Evolutionary conservation across 768 basidiomycete genomes (phyloP), one percentile per base, ranked within the genome.

Genomic region (Podaxis mareebaensis): DNA sequence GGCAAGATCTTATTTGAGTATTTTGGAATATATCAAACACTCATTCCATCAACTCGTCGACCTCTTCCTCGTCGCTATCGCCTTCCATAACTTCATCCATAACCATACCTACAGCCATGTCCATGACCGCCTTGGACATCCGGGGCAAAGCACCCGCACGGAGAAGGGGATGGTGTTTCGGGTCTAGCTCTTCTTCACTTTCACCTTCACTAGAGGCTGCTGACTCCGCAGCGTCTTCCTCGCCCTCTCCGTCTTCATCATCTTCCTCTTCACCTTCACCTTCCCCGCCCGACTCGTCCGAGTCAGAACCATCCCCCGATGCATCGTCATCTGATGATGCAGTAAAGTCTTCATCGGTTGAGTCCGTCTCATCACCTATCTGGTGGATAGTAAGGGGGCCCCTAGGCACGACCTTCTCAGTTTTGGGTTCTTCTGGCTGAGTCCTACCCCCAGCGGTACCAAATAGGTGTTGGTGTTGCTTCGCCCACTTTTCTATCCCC

Each of bases 41-140:
- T 74, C 63, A 76, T 59, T 77, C 78, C 2, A 77, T 76, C 46
- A 88, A 70, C 67, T 87, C 81, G 52, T 88, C 85, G 53, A 82
- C 79, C 60, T 82, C 82, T 53, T 78, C 78, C 26, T 76, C 76
- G 7, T 75, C 75, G 53, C 69, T 68, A 13, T 67, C 68, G 12
- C 64, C 78, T 40, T 78, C 81, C 22, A 80, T 67, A 60, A 88
- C 67, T 60, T 86, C 86, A 1, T 76, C 78, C 67, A 82, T 79
- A 4, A 90, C 79, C 76, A 90, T 85, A 10, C 81, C 85, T 11
- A 87, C 83, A 3, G 83, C 88, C 77, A 84, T 82, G n/a, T 89
- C 80, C 51, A 91, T 77, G 1, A 84, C 84, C 2, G 86, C 85
- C 56, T 81, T 83, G n/a, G 85, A 86, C 84, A 91, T 87, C 52